Base-by-base conservation (phyloP, 805 yeast species). In the Yamadazyma insecticola region DNA sequence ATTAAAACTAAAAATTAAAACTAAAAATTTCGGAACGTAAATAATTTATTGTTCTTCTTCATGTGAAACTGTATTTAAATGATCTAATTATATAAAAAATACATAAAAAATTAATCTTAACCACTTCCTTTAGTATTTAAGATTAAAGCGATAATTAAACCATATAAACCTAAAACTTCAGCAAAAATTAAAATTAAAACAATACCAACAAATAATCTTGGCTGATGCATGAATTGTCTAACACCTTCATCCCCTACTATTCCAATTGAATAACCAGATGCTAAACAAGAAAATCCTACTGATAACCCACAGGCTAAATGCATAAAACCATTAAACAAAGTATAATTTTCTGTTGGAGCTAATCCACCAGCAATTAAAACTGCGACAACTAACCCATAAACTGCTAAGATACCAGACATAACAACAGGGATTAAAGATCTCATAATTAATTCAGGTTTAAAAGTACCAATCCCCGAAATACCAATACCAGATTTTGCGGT, bases 201-300 rank as follows among this genome's bases (percentile, higher is more conserved):
- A 94, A 90, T 90, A 63, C 97, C 97, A 45, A 90, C 97, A 65
- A 90, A 90, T 56, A 90, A 76, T 74, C 96, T 84, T 60, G 97
- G 97, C 70, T 90, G 98, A 66, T 89, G 97, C 43, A 96, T 92
- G 47, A 89, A 81, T 67, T 96, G 96, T 74, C 97, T 85, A 37
- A 90, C 97, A 76, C 98, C 98, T 37, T 96, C 97, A 62, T 90
- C 98, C 63, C 98, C 98, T 48, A 90, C 98, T 48, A 90, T 90
- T 70, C 98, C 98, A 69, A 90, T 90, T 62, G 98, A 97, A 57
- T 87, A 90, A 50, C 98, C 98, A 45, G 97, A 96, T 57, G 97
- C 97, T 57, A 90, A 75, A 62, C 97, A 96, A 41, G 96, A 82
- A 50, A 90, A 74, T 56, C 98, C 98, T 47, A 90, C 98, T 30